Base-by-base conservation (phyloP, 176 grass and related monocot genomes). In the Alopecurus myosuroides region DNA sequence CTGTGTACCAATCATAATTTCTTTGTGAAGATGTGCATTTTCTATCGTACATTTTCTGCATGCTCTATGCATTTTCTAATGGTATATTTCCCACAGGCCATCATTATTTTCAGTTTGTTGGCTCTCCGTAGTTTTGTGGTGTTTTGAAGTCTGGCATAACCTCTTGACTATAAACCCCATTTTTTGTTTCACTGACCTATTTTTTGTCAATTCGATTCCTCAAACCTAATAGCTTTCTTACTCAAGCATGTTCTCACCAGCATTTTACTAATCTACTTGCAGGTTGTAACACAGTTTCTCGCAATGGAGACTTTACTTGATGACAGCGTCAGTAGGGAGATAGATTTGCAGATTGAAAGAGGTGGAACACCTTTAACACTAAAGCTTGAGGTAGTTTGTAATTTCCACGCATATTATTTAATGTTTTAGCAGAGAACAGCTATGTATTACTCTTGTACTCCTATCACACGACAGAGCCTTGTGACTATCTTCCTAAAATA, bases 241-340 rank as follows among this genome's bases (percentile, higher is more conserved):
- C 39, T 45, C 28, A 25, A 76, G 41, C 81, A 81, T 70, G 26
- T 33, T 49, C 6, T 31, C 25, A 23, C 41, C 81, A 74, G 80
- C 66, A 65, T 36, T 50, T 85, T 58, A 34, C 31, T 68, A 41
- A 60, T 74, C 72, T 75, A 82, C 70, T 48, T 86, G 80, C 89
- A 99, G 97, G 97, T 99, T 88, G 79, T 99, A 74, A 99, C 97
- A 17, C 97, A 99, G 79, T 99, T 99, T 89, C 94, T 99, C 64
- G 86, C 53, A 84, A 61, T 99, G 88, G 97, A 99, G 84, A 96
- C 86, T 36, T 89, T 95, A 92, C 93, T 99, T 88, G 97, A 99
- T 86, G 82, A 91, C 52, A 94, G 78, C 3, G 90, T 99, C 76
- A 79, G 91, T 22, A 78, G 36, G 55, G 91, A 92, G 80, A 89